Evolutionary conservation across 257 asterid genomes (phyloP).

Genomic region (Solanum corneliomulleri): DNA sequence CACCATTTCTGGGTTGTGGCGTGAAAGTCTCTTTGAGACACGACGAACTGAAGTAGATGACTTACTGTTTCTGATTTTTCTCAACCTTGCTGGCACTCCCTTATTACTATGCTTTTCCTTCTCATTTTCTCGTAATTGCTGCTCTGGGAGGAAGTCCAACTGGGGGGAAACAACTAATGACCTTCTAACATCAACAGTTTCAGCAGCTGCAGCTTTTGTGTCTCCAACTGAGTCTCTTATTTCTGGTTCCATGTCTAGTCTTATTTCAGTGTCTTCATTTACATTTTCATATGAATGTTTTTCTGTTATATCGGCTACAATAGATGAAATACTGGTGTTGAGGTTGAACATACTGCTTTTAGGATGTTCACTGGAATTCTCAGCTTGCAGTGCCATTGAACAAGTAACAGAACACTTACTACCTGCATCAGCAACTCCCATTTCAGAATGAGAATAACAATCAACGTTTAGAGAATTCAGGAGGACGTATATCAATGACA

Average conservation of each 20-base stretch:
- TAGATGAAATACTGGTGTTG: not conserved
- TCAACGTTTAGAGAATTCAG: not conserved
- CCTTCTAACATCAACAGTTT: not conserved
- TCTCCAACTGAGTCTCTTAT: not conserved
- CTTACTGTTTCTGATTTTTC: slow-evolving; percentile 5
- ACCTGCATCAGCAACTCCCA: slow-evolving; percentile 18
- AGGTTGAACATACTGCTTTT: not conserved
- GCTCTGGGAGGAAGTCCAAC: not conserved
- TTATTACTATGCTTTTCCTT: not conserved
- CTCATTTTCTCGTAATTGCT: slow-evolving; percentile 12
- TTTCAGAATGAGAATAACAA: not conserved
- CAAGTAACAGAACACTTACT: slow-evolving; percentile 7
- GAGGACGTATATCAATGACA: not conserved
- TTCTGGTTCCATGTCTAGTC: not conserved
- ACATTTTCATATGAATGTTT: not conserved
- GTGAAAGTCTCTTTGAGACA: slow-evolving; percentile 21
- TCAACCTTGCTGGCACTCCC: not conserved
- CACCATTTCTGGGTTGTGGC: slow-evolving; percentile 16
- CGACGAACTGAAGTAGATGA: slow-evolving; percentile 3
- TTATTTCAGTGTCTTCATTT: not conserved
- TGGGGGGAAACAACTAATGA: not conserved
- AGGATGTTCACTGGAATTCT: slow-evolving; percentile 4
- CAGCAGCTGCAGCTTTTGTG: not conserved
- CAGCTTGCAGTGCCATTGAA: slow-evolving; percentile 6
- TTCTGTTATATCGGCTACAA: not conserved